Evolutionary conservation across 176 grass and related monocot genomes (phyloP).

Genomic region (Rhipidocladum racemiflorum): DNA sequence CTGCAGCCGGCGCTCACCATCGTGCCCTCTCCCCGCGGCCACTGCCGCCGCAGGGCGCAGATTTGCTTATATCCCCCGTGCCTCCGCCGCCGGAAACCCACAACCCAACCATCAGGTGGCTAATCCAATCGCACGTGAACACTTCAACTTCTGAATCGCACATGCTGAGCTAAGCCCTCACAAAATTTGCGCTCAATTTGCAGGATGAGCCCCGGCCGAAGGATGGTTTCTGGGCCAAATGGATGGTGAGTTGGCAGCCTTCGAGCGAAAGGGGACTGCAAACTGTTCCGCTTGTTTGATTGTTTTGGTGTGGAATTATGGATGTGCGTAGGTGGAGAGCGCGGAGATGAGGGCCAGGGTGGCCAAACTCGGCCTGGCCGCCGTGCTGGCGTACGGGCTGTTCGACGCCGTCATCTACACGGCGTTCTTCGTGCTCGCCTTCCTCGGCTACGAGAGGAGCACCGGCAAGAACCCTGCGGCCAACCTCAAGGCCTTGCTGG

Average conservation of each 20-base stretch:
- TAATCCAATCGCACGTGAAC: neutral
- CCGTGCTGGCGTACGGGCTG: conserved; percentile 54
- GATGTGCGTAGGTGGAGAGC: conserved; percentile 20
- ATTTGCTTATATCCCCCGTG: neutral
- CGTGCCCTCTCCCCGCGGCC: neutral
- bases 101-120: neutral
- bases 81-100: neutral
- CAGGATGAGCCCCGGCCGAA: conserved; percentile 32
- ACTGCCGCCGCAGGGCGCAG: neutral
- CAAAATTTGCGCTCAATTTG: neutral
- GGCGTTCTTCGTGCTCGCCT: conserved; percentile 60
- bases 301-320: neutral
- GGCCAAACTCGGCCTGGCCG: conserved; percentile 48
- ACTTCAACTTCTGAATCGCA: neutral
- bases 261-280: neutral
- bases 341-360: conserved; percentile 51
- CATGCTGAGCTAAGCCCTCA: neutral
- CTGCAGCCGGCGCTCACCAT: neutral
- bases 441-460: conserved; percentile 71
- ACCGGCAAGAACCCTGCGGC: conserved; percentile 57
- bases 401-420: conserved; percentile 68
- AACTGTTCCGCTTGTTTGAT: neutral
- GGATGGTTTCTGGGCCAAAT: conserved; percentile 45
- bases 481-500: conserved; percentile 61
- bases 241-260: conserved; percentile 39